Evolutionary conservation across 1,284 basidiomycete species (phyloP), one percentile per base, ranked within the genome.

Genomic region (Trametes sp.): DNA sequence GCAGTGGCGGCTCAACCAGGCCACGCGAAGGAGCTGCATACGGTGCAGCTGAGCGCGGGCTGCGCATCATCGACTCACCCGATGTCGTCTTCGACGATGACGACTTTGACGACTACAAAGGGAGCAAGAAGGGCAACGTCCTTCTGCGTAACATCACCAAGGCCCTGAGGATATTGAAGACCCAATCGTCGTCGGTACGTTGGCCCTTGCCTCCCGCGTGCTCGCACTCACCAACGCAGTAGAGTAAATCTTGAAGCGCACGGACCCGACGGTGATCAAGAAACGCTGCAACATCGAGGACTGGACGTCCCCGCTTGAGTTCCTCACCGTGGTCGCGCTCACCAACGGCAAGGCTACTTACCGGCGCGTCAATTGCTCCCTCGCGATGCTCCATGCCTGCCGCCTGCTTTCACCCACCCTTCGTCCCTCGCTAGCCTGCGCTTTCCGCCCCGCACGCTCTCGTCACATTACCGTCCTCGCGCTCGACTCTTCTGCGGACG

Each of bases 1-100:
- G 88, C 90, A 3, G 95, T 98, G n/a, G 96, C 96, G 7, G 93
- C 95, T 2, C 96, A 96, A 69, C 92, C 97, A 0, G 97, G 97
- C 3, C 95, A 96, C 74, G 99, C 97, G 6, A 95, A 95, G 67
- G 93, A 95, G 36, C 83, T 98, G n/a, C 97, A 99, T 77, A 93
- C 93, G 19, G 82, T 99, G 3, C 93, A 95, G 70, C 85, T 99
- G 96, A 99, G 77, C 93, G 96, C 57, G 94, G 95, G 0, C 85
- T 99, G 69, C 88, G 92, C 58, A 91, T 99, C 29, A 84, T 99
- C 14, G 98, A 99, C 78, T 98, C 96, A 54, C 97, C 98, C 0
- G 97, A 98, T 65, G 96, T 99, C 31, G 93, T 98, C 1, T 94
- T 95, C 67, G 93, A 95, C 67, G 93, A 92, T 65, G 84, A 89